Base-by-base conservation (phyloP, 495 filamentous ascomycete genomes). In the Penicillium macrosclerotiorum region DNA sequence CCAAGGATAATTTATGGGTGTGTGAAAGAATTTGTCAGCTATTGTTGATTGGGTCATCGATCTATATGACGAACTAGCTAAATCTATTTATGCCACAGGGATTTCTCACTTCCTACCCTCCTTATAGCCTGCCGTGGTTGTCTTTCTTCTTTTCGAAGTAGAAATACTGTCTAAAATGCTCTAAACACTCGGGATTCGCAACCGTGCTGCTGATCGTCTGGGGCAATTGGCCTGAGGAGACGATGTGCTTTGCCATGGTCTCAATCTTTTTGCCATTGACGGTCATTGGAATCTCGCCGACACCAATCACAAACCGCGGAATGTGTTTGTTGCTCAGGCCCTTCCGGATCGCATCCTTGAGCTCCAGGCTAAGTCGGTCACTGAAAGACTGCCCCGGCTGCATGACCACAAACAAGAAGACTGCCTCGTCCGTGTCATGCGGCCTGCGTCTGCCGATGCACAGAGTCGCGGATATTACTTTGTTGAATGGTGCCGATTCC, bases 211-310 rank as follows among this genome's bases (percentile, higher is more conserved):
- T 59, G 37, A 55, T 46, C 0, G 37, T 45, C 9, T 39, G 42
- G 4, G 51, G 55, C 19, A 59, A 1, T 18, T 59, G 23, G 1
- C 52, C 51, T 23, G 51, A 34, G 0, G 77, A 85, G 2, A 90
- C 75, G 39, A 88, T 84, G 61, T 85, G 81, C 70, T 89, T 89
- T 5, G 88, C 78, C 9, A 86, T 82, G 19, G 88, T 59, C 58
- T 90, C 86, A 9, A 90, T 82, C 59, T 89, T 90, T 52, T 90
- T 90, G n/a, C 84, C 62, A 62, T 89, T 90, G 34, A 89, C 77
- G 4, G 86, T 90, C 3, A 79, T 84, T 24, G 86, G 86, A 57
- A 90, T 85, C 44, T 85, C 86, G 3, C 74, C 73, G 18, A 82
- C 85, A 65, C 85, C 81, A 67, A 88, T 86, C 27, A 90, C 71